A percentile compares a stretch with the other conserved stretches of the same genome.
These are phyloP conservation scores for Eimeria maxima DNA, from an alignment of 169 alveolate genomes.

Conservation along the genomic window DNA sequence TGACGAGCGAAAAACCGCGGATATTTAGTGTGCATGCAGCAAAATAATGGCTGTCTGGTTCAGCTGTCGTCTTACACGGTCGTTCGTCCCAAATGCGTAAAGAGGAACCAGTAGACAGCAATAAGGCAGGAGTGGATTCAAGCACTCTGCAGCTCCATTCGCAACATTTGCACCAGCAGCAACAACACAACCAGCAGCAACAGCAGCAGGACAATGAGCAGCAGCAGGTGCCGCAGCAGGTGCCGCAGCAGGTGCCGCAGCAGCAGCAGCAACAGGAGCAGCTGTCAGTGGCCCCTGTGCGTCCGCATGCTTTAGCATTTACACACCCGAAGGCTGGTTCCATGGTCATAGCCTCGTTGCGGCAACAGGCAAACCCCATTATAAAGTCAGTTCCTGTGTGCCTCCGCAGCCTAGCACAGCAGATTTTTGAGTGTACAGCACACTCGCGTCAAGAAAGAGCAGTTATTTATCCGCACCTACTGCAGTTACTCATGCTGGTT, in stretches of 20 bases:
- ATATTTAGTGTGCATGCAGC: neutral
- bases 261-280: conserved; percentile 45
- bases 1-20: neutral
- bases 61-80: neutral
- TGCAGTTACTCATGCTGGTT: neutral
- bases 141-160: neutral
- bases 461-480: neutral
- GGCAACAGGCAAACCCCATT: conserved; percentile 85
- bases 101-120: neutral
- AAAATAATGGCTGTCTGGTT: neutral
- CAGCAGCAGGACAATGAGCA: conserved; percentile 6
- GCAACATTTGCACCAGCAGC: neutral
- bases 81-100: neutral
- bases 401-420: neutral
- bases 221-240: neutral
- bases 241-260: neutral
- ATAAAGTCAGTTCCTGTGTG: neutral
- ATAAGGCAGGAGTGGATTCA: conserved; percentile 9
- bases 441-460: neutral
- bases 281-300: neutral
- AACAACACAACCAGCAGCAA: neutral
- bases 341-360: conserved; percentile 82
- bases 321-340: conserved; percentile 57
- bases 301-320: neutral
- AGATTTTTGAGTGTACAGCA: neutral